These are phyloP conservation scores for Oryza longistaminata DNA, from an alignment of 176 grass and related monocot species.

Conservation along the genomic window DNA sequence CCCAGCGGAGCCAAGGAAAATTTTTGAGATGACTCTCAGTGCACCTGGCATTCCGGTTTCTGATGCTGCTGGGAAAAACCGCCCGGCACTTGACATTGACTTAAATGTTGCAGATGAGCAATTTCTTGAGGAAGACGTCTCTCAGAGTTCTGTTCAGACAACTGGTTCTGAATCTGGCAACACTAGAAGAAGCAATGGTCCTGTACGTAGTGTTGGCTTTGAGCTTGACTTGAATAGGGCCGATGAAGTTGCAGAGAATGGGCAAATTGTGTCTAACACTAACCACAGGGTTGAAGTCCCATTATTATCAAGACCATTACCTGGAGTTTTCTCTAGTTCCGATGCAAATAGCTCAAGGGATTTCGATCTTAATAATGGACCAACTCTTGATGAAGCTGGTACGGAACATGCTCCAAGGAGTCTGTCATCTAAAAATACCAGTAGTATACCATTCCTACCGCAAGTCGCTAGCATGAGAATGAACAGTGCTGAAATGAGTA, in stretches of 20 bases:
- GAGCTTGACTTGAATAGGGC: constrained; percentile 76
- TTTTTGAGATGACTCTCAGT: constrained; percentile 42
- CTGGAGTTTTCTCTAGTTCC: constrained; percentile 46
- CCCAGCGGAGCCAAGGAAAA: constrained; percentile 76
- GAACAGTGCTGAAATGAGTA: constrained; percentile 62
- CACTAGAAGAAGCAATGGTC: constrained; percentile 49
- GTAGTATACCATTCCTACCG: constrained; percentile 59
- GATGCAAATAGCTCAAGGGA: constrained; percentile 48
- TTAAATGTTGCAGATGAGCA: constrained; percentile 79
- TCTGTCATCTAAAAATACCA: constrained; percentile 46
- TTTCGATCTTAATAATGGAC: constrained; percentile 83
- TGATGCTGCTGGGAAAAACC: constrained; percentile 51
- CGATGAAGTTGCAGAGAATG: constrained; percentile 60
- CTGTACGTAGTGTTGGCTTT: constrained; percentile 45
- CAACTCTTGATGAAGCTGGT: constrained; percentile 55
- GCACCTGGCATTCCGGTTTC: constrained; percentile 27
- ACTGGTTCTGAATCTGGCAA: constrained; percentile 57
- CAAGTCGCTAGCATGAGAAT: constrained; percentile 56
- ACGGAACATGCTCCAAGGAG: constrained; percentile 52
- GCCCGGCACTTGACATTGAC: constrained; percentile 66
- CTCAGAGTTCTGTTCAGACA: constrained; percentile 57
- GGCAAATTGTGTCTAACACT: constrained; percentile 45
- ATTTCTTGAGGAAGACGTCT: constrained; percentile 59
- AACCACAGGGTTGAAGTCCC: constrained; percentile 46
- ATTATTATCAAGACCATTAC: constrained; percentile 47